Evolutionary conservation across 805 yeast species (phyloP).

Genomic region (Ogataea minuta): DNA sequence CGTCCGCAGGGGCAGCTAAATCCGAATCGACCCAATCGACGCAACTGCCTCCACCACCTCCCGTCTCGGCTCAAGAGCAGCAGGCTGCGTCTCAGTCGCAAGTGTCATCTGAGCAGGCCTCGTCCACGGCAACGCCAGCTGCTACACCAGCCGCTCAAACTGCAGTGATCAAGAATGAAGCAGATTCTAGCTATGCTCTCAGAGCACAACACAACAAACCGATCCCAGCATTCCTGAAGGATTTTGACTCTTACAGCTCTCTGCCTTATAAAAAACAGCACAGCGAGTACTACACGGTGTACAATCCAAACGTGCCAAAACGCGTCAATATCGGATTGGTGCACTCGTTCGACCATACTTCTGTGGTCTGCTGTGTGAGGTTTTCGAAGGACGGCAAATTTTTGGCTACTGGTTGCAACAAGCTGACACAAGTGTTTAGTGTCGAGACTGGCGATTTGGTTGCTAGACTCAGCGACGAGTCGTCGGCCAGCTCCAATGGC

Average conservation of each 20-base stretch:
- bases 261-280: conserved; percentile 78
- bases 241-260: conserved; percentile 75
- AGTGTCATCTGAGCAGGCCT: conserved; percentile 22
- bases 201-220: conserved; percentile 63
- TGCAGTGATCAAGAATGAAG: conserved; percentile 21
- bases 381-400: conserved; percentile 89
- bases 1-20: conserved; percentile 30
- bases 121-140: conserved; percentile 32
- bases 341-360: conserved; percentile 86
- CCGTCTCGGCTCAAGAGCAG: conserved; percentile 23
- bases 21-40: conserved; percentile 30
- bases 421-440: conserved; percentile 89
- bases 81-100: conserved; percentile 23
- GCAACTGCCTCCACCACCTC: conserved; percentile 27
- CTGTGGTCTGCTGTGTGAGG: conserved; percentile 95
- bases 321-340: conserved; percentile 82
- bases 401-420: conserved; percentile 96
- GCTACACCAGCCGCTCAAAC: conserved; percentile 25
- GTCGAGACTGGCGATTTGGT: conserved; percentile 89
- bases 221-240: conserved; percentile 76
- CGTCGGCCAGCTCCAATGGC: conserved; percentile 43
- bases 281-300: conserved; percentile 82
- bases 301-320: conserved; percentile 81
- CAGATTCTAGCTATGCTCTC: conserved; percentile 37
- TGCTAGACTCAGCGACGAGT: conserved; percentile 83